phyloP scores from a whole-genome alignment of 1,139 yeast genomes.

The Scheffersomyces titani region DNA sequence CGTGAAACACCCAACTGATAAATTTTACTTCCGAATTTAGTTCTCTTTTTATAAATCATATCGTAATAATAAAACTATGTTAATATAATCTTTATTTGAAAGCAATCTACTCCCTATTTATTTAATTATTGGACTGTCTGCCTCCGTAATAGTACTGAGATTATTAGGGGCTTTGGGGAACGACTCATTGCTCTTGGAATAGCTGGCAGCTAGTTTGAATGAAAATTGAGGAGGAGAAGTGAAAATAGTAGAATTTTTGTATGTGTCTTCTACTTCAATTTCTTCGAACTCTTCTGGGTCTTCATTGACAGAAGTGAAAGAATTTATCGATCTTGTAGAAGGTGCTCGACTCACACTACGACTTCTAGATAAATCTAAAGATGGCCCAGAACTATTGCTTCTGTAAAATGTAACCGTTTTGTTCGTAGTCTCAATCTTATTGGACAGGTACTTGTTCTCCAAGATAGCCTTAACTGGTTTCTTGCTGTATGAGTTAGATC shows the following conservation, averaged over 20 bases:
- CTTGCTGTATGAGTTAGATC: conserved; percentile 42
- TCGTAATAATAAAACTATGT: conserved; percentile 1
- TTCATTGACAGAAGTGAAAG: conserved; percentile 27
- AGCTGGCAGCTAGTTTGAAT: conserved; percentile 1
- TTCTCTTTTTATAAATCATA: neutral
- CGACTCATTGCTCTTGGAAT: conserved; percentile 9
- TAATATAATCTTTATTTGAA: neutral
- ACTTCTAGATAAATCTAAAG: conserved; percentile 16
- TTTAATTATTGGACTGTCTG: conserved; percentile 10
- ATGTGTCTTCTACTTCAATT: conserved; percentile 9
- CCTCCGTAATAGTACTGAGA: conserved; percentile 18
- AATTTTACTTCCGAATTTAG: neutral
- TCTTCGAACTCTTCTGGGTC: conserved; percentile 20
- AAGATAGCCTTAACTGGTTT: conserved; percentile 32
- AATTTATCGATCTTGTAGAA: conserved; percentile 27
- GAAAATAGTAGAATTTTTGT: neutral
- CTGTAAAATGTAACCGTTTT: conserved; percentile 61
- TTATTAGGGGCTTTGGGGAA: conserved; percentile 6
- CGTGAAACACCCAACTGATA: conserved; percentile 1
- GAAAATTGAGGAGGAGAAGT: neutral
- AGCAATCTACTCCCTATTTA: conserved; percentile 8
- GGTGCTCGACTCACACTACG: conserved; percentile 29
- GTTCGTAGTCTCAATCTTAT: conserved; percentile 49
- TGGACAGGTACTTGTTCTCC: conserved; percentile 28
- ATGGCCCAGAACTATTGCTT: conserved; percentile 25